A percentile compares a stretch with the other conserved stretches of the same genome.
Conservation (phyloP, 1,284 basidiomycete genomes). For the Somion occarium region DNA sequence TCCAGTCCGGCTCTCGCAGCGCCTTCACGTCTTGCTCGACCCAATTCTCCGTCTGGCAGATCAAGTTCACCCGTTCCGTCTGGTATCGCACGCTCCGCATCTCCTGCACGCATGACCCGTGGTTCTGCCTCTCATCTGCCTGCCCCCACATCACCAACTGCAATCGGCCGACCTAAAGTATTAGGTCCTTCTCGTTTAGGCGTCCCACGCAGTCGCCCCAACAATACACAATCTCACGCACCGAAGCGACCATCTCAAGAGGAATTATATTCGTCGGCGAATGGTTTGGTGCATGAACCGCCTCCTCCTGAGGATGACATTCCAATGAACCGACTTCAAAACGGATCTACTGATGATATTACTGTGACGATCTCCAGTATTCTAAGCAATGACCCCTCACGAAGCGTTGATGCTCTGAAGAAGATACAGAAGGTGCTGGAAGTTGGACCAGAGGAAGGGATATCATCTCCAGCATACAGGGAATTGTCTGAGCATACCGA, state of each 20-base stretch:
- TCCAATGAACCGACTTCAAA: conserved; percentile 15
- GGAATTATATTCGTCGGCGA: conserved; percentile 2
- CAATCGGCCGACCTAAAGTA: conserved; percentile 51
- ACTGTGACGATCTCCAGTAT: conserved; percentile 79
- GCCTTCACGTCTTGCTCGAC: conserved; percentile 59
- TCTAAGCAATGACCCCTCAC: conserved; percentile 76
- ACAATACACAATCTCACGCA: conserved; percentile 17
- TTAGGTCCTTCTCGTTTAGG: conserved; percentile 64
- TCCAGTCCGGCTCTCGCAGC: conserved; percentile 60
- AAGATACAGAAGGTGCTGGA: conserved; percentile 81
- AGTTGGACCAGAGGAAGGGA: conserved; percentile 68
- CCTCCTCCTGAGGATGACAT: conserved; percentile 16
- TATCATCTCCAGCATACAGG: conserved; percentile 60
- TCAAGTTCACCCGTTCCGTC: conserved; percentile 48
- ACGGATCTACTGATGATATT: conserved; percentile 47
- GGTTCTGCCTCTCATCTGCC: conserved; percentile 29
- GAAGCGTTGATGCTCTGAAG: conserved; percentile 93
- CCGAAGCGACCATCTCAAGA: conserved; percentile 7
- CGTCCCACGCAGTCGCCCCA: conserved; percentile 43
- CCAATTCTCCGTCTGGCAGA: conserved; percentile 54
- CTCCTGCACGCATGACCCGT: conserved; percentile 43
- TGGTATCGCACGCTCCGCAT: conserved; percentile 32
- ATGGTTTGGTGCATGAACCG: conserved; percentile 11
- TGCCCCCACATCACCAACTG: conserved; percentile 41
- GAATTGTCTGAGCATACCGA: conserved; percentile 82